These are phyloP conservation scores for Fusarium bactridioides DNA, from an alignment of 2,329 filamentous ascomycete species.

Conservation along the genomic window DNA sequence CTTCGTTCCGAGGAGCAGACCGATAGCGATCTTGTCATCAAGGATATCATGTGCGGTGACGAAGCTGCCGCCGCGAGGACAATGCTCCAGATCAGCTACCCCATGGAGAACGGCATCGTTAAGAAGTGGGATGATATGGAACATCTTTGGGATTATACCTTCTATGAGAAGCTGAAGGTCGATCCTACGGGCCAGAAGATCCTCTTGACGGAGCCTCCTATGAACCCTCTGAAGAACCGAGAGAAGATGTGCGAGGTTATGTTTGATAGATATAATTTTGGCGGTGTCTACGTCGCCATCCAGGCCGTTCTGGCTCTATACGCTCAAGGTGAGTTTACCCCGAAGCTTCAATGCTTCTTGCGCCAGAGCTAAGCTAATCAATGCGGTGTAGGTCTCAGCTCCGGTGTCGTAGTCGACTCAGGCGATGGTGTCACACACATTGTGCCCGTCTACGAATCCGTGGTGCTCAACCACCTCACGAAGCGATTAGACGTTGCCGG, in stretches of 20 bases:
- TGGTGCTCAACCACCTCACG: conserved; percentile 96
- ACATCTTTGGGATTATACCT: conserved; percentile 99
- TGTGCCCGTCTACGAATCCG: conserved; percentile 97
- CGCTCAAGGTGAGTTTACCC: conserved; percentile 76
- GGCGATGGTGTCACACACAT: conserved; percentile 99
- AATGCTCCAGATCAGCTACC: conserved; percentile 98
- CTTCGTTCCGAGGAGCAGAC: conserved; percentile 90
- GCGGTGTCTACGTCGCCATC: conserved; percentile 96
- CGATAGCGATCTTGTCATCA: conserved; percentile 71
- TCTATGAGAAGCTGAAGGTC: conserved; percentile 95
- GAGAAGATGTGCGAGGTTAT: conserved; percentile 99
- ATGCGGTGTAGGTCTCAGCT: conserved; percentile 72
- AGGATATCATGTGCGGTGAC: conserved; percentile 99
- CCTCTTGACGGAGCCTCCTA: conserved; percentile 93
- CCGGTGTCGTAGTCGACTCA: conserved; percentile 97
- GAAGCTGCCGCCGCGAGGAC: conserved; percentile 94
- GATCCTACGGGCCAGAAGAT: conserved; percentile 95
- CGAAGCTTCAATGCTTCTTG: not conserved
- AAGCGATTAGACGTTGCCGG: conserved; percentile 93
- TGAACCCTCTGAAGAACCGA: conserved; percentile 96
- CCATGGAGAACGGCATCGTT: conserved; percentile 99
- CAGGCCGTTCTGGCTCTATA: conserved; percentile 96
- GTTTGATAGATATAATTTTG: conserved; percentile 97
- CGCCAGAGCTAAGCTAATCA: not conserved
- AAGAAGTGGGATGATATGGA: conserved; percentile 99